Percentiles rank a stretch among this genome's conserved stretches.
These are phyloP conservation scores for Naganishia sp. DNA, from an alignment of 1,284 basidiomycete genomes.

Conservation along the genomic window DNA sequence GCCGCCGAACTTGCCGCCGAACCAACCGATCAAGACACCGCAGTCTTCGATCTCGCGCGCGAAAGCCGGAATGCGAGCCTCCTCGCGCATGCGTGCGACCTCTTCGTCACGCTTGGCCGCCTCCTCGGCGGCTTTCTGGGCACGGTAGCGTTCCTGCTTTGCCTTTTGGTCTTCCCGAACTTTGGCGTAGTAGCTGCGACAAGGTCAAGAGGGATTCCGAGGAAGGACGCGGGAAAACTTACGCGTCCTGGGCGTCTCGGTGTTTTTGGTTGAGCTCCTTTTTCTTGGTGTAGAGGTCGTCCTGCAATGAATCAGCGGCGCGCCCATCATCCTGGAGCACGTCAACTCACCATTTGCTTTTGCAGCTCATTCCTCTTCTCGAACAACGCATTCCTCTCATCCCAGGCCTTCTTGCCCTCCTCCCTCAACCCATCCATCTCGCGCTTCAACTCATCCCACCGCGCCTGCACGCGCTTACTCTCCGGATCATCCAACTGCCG, in stretches of 20 bases:
- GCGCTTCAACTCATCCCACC: conserved; percentile 77
- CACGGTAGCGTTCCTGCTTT: conserved; percentile 74
- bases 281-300: conserved; percentile 73
- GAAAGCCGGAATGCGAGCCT: conserved; percentile 87
- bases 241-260: conserved; percentile 75
- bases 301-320: conserved; percentile 47
- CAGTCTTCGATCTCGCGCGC: conserved; percentile 95
- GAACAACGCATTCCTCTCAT: conserved; percentile 77
- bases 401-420: conserved; percentile 81
- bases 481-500: conserved; percentile 90
- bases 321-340: not conserved
- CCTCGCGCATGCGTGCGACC: conserved; percentile 80
- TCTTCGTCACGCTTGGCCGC: conserved; percentile 78
- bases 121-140: conserved; percentile 81
- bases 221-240: conserved; percentile 27
- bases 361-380: conserved; percentile 81
- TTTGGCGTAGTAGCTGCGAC: conserved; percentile 66
- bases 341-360: conserved; percentile 58
- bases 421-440: conserved; percentile 86
- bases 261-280: conserved; percentile 70
- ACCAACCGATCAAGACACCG: conserved; percentile 69
- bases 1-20: conserved; percentile 70
- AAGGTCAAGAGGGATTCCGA: too few relatives aligned
- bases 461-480: conserved; percentile 75
- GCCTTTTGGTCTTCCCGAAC: conserved; percentile 73